Percentiles rank a stretch among this genome's conserved stretches.
Conservation (phyloP, 2,329 filamentous ascomycete species). For the Botryotinia convoluta region DNA sequence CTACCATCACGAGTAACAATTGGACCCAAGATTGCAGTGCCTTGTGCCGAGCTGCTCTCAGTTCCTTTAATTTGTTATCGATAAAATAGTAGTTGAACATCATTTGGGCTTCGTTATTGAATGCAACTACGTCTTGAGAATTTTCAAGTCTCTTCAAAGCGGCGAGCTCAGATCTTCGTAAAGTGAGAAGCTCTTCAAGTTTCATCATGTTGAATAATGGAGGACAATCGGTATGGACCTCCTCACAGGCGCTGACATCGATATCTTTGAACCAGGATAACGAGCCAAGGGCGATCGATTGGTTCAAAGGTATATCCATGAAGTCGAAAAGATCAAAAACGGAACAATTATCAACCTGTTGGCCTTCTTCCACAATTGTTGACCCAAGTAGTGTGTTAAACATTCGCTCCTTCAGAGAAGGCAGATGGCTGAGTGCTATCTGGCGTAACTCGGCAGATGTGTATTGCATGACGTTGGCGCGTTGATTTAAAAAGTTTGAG, state of each 20-base stretch:
- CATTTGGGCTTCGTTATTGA: slow-evolving; percentile 58
- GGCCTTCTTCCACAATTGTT: slow-evolving; percentile 63
- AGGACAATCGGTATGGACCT: slow-evolving; percentile 56
- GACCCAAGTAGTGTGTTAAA: slow-evolving; percentile 76
- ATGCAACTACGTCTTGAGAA: slow-evolving; percentile 47
- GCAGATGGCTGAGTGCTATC: slow-evolving; percentile 67
- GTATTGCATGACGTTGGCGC: slow-evolving; percentile 80
- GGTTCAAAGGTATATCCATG: slow-evolving; percentile 59
- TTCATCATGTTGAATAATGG: slow-evolving; percentile 66
- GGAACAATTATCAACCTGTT: slow-evolving; percentile 64
- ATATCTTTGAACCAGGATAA: slow-evolving; percentile 63
- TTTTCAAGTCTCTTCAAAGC: slow-evolving; percentile 49
- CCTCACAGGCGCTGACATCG: slow-evolving; percentile 63
- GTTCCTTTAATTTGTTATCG: slow-evolving; percentile 60
- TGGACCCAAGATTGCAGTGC: slow-evolving; percentile 83
- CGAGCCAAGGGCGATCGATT: slow-evolving; percentile 50
- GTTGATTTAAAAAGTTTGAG: slow-evolving; percentile 69
- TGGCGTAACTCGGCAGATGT: slow-evolving; percentile 80
- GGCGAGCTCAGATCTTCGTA: slow-evolving; percentile 63
- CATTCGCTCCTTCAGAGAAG: slow-evolving; percentile 66
- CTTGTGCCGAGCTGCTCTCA: slow-evolving; percentile 53
- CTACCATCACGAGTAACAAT: slow-evolving; percentile 77
- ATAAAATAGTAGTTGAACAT: slow-evolving; percentile 61
- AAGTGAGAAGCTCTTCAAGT: slow-evolving; percentile 68
- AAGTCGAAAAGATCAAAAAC: slow-evolving; percentile 96